Conservation (phyloP, 2,329 filamentous ascomycete species). For the Bipolaris zeicola region DNA sequence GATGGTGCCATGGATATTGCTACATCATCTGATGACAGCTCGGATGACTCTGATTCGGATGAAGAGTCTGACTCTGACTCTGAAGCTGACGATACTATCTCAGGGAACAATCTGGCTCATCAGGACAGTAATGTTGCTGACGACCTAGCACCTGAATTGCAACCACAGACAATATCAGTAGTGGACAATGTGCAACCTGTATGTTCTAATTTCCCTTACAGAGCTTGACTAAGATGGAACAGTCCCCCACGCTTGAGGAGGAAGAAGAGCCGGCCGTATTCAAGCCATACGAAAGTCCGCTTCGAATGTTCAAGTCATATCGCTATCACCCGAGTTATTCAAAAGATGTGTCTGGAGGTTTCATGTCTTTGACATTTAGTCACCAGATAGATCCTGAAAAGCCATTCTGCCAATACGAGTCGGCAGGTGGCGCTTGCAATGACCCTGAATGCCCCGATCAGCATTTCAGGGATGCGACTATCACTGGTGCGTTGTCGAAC, state of each 20-base stretch:
- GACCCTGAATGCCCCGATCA: slow-evolving; percentile 75
- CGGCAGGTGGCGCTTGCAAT: slow-evolving; percentile 73
- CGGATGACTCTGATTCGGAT: slow-evolving; percentile 31
- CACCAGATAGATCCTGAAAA: slow-evolving; percentile 81
- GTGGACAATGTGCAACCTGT: slow-evolving; percentile 22
- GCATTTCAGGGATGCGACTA: slow-evolving; percentile 76
- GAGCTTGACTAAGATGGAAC: slow-evolving; percentile 22
- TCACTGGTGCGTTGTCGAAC: slow-evolving; percentile 70
- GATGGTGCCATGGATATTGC: slow-evolving; percentile 45
- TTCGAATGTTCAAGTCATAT: slow-evolving; percentile 83
- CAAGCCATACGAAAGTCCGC: slow-evolving; percentile 79
- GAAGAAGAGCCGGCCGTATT: slow-evolving; percentile 41
- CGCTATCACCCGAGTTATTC: slow-evolving; percentile 84
- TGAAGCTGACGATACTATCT: slow-evolving; percentile 14
- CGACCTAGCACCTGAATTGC: slow-evolving; percentile 50
- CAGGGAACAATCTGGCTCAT: slow-evolving; percentile 17
- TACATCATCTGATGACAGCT: slow-evolving; percentile 35
- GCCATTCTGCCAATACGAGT: slow-evolving; percentile 77
- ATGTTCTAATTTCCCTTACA: slow-evolving; percentile 16
- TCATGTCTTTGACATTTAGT: slow-evolving; percentile 91
- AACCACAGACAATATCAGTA: slow-evolving; percentile 27
- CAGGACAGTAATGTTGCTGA: slow-evolving; percentile 36
- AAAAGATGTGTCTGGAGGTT: slow-evolving; percentile 72
- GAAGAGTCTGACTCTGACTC: slow-evolving; percentile 24
- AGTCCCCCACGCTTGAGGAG: slow-evolving; percentile 21